phyloP scores from a whole-genome alignment of 148 eudicot genomes.

The Tetragonia tetragonoides region DNA sequence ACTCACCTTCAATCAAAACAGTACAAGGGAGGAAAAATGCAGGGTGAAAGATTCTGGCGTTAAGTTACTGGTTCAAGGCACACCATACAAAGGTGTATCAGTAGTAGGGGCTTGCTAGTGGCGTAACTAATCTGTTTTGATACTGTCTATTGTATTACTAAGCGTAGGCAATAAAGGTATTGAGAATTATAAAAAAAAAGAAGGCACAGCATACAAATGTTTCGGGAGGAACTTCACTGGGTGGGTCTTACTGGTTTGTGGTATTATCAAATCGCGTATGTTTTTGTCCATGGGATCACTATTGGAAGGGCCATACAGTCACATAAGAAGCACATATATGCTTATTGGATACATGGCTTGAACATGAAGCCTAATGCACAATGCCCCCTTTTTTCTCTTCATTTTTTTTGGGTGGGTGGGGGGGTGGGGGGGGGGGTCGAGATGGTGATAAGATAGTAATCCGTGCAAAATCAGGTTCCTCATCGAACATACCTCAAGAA shows the following conservation, averaged over 20 bases:
- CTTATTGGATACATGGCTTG: not conserved
- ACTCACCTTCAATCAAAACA: constrained; percentile 6
- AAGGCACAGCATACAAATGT: not conserved
- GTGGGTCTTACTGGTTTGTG: not conserved
- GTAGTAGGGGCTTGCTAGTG: no score
- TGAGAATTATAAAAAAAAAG: no score
- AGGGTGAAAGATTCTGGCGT: not conserved
- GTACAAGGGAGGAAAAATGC: not conserved
- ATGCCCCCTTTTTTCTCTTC: not conserved
- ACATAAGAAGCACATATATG: not conserved
- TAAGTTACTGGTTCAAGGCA: not conserved
- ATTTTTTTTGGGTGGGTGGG: not conserved
- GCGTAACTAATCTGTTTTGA: no score
- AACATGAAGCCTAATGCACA: not conserved
- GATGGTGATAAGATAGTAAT: not conserved
- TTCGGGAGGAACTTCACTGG: no score
- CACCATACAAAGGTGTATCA: not conserved
- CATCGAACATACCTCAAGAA: constrained; percentile 58
- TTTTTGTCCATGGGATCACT: not conserved
- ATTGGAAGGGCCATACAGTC: not conserved
- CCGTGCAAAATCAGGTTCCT: not conserved
- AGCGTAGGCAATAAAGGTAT: no score
- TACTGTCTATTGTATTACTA: no score
- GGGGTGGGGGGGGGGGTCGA: not conserved
- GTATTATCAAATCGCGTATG: not conserved